These are phyloP conservation scores for Cryptococcus neoformans DNA, from an alignment of 1,284 basidiomycete species.

Conservation along the genomic window DNA sequence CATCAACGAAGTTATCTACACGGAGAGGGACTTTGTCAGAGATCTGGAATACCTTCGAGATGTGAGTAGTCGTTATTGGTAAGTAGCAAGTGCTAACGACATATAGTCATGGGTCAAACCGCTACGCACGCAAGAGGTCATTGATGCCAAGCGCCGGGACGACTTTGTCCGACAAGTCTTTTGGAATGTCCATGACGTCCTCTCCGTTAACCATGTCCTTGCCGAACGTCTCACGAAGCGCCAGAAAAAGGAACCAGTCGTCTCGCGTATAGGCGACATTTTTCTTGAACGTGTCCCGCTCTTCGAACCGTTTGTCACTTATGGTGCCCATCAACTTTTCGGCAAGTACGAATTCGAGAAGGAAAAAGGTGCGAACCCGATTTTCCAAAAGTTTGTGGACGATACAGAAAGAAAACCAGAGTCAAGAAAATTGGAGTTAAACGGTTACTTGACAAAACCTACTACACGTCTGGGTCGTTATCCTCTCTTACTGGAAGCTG, in stretches of 20 bases:
- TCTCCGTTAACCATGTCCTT: slow-evolving; percentile 82
- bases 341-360: slow-evolving; percentile 99
- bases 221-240: slow-evolving; percentile 93
- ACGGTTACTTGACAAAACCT: slow-evolving; percentile 97
- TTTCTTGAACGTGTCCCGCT: slow-evolving; percentile 82
- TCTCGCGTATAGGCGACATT: slow-evolving; percentile 89
- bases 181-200: slow-evolving; percentile 96
- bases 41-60: slow-evolving; percentile 98
- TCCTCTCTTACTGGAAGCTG: slow-evolving; percentile 87
- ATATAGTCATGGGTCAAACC: slow-evolving; percentile 84
- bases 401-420: slow-evolving; percentile 88
- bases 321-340: slow-evolving; percentile 95
- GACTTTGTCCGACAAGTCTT: slow-evolving; percentile 95
- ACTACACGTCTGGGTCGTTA: slow-evolving; percentile 96
- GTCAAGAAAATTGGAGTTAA: slow-evolving; percentile 93
- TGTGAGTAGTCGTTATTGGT: slow-evolving; percentile 53
- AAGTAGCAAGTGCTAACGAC: slow-evolving; percentile 1
- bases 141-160: slow-evolving; percentile 70
- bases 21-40: slow-evolving; percentile 94
- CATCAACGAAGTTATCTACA: slow-evolving; percentile 99
- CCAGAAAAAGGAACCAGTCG: slow-evolving; percentile 90
- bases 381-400: slow-evolving; percentile 97
- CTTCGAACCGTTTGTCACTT: slow-evolving; percentile 90
- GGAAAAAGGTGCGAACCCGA: slow-evolving; percentile 89
- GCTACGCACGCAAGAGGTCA: slow-evolving; percentile 67